Percentiles rank a stretch among this genome's conserved stretches.
phyloP scores from a whole-genome alignment of 2,329 filamentous ascomycete genomes.

The Aspergillus neoniger region DNA sequence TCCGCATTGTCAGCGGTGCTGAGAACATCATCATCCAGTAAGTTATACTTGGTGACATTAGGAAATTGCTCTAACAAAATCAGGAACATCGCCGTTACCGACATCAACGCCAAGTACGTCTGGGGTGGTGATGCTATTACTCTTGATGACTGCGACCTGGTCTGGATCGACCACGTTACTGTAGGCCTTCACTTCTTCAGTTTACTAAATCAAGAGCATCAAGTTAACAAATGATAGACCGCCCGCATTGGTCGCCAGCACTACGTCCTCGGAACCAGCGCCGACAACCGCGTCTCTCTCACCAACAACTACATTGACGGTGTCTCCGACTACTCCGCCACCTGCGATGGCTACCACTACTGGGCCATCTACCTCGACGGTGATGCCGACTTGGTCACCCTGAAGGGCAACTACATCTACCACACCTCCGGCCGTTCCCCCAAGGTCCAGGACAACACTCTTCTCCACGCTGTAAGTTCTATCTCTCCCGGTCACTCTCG shows the following conservation, averaged over 20 bases:
- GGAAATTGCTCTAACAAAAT: neutral
- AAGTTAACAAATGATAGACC: slow-evolving; percentile 37
- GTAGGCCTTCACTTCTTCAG: slow-evolving; percentile 16
- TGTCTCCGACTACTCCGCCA: slow-evolving; percentile 55
- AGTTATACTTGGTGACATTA: neutral
- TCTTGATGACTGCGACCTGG: slow-evolving; percentile 45
- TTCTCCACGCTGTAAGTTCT: slow-evolving; percentile 54
- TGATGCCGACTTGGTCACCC: slow-evolving; percentile 56
- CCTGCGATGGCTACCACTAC: slow-evolving; percentile 62
- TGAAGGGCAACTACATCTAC: slow-evolving; percentile 64
- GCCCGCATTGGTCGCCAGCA: slow-evolving; percentile 62
- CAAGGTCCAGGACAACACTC: slow-evolving; percentile 58
- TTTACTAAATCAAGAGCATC: neutral
- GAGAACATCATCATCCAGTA: slow-evolving; percentile 62
- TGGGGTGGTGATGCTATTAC: slow-evolving; percentile 64
- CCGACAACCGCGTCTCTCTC: slow-evolving; percentile 59
- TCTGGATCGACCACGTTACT: slow-evolving; percentile 57
- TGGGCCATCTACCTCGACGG: slow-evolving; percentile 62
- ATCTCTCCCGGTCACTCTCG: neutral
- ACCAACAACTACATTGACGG: slow-evolving; percentile 64
- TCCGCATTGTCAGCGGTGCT: slow-evolving; percentile 51
- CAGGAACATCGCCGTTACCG: slow-evolving; percentile 21
- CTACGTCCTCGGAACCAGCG: slow-evolving; percentile 58
- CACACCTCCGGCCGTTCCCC: slow-evolving; percentile 54
- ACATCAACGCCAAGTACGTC: slow-evolving; percentile 62